Conservation (phyloP, 306 rosid genomes). For the Dryas drummondii region DNA sequence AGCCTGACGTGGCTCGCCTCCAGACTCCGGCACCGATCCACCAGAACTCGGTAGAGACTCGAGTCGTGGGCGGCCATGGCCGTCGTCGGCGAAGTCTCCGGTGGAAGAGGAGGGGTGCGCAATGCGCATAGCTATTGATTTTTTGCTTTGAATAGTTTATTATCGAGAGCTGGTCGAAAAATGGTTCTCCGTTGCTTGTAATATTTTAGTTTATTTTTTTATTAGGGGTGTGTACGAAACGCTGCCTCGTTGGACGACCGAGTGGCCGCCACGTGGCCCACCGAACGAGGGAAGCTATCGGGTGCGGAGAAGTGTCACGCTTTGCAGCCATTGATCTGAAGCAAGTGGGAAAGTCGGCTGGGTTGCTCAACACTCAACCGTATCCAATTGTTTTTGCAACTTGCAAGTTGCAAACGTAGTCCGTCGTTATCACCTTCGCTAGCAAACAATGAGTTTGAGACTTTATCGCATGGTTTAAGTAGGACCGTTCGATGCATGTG, state of each 20-base stretch:
- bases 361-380: no score
- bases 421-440: background rate
- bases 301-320: slow-evolving; percentile 16
- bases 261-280: slow-evolving; percentile 33
- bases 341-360: background rate
- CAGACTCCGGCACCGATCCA: slow-evolving; percentile 50
- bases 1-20: slow-evolving; percentile 52
- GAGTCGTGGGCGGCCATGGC: slow-evolving; percentile 32
- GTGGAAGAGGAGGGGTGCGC: slow-evolving; percentile 14
- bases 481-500: background rate
- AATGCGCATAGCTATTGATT: slow-evolving; percentile 27
- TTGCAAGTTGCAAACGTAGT: no score
- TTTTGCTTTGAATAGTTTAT: background rate
- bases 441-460: background rate
- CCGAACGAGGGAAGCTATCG: slow-evolving; percentile 16
- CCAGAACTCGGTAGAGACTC: slow-evolving; percentile 22
- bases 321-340: background rate
- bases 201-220: background rate
- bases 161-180: slow-evolving; percentile 5
- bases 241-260: slow-evolving; percentile 1
- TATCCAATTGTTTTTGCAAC: no score
- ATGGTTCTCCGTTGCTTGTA: background rate
- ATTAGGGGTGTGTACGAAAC: background rate
- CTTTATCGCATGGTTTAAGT: background rate
- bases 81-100: slow-evolving; percentile 35